These are phyloP conservation scores for Schizopora paradoxa DNA, from an alignment of 1,284 basidiomycete genomes.

Conservation along the genomic window DNA sequence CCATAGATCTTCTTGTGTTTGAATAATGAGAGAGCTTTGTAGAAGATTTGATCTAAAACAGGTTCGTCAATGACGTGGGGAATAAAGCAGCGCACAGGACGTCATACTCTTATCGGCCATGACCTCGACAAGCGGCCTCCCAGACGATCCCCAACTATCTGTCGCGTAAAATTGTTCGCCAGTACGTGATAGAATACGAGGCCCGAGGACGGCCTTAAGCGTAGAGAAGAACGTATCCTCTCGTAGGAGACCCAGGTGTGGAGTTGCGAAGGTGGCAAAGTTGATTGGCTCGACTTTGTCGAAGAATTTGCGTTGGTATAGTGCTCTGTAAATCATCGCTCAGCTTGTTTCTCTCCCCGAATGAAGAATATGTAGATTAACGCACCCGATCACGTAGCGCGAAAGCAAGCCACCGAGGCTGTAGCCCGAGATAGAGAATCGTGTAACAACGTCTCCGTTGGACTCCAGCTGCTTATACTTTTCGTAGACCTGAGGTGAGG, in stretches of 20 bases:
- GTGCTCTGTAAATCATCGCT: conserved; percentile 35
- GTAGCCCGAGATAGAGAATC: conserved; percentile 74
- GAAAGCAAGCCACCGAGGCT: conserved; percentile 77
- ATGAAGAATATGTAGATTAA: conserved; percentile 4
- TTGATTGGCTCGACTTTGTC: conserved; percentile 62
- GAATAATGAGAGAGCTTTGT: conserved; percentile 69
- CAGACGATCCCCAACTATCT: conserved; percentile 69
- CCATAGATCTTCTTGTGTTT: conserved; percentile 75
- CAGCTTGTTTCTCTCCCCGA: conserved; percentile 13
- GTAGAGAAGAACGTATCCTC: conserved; percentile 60
- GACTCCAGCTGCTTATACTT: conserved; percentile 47
- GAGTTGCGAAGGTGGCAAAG: conserved; percentile 81
- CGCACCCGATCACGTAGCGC: conserved; percentile 71
- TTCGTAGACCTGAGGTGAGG: conserved; percentile 39
- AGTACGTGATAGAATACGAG: conserved; percentile 74
- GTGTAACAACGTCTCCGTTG: conserved; percentile 51
- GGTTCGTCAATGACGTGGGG: conserved; percentile 15
- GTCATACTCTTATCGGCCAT: conserved; percentile 84
- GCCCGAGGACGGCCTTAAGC: conserved; percentile 56
- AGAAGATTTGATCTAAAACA: conserved; percentile 65
- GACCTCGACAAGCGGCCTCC: conserved; percentile 70
- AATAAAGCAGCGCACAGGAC: conserved; percentile 21
- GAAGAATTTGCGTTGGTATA: conserved; percentile 69
- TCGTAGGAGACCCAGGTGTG: conserved; percentile 65
- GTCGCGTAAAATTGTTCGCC: conserved; percentile 76